These are phyloP conservation scores for Rhododendron henanense DNA, from an alignment of 148 eudicot genomes.

Conservation along the genomic window DNA sequence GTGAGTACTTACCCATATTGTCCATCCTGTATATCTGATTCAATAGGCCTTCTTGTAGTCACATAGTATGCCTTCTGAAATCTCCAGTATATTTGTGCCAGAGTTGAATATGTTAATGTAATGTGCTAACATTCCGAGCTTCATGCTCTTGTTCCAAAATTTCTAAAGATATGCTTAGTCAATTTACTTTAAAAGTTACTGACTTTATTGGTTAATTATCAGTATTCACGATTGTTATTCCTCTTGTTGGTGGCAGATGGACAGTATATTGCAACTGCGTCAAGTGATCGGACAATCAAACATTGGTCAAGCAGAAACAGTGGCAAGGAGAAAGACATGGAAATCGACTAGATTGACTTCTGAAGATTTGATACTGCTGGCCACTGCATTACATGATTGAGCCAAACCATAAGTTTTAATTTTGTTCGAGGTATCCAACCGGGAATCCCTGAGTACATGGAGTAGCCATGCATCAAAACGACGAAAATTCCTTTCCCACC, in stretches of 20 bases:
- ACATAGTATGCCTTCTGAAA: not conserved
- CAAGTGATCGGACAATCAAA: conserved; percentile 85
- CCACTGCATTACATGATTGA: not conserved
- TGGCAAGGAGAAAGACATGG: conserved; percentile 70
- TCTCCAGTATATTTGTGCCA: not conserved
- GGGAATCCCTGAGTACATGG: not conserved
- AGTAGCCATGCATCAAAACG: too few species aligned
- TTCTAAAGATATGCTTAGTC: too few species aligned
- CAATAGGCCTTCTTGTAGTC: not conserved
- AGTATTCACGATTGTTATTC: not conserved
- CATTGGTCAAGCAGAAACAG: conserved; percentile 58
- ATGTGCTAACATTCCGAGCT: not conserved
- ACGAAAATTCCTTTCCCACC: too few species aligned
- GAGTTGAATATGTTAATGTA: too few species aligned
- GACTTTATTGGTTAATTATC: not conserved
- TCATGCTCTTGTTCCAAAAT: not conserved
- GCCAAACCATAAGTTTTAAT: not conserved
- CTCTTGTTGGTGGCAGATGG: conserved; percentile 58
- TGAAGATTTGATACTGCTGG: not conserved
- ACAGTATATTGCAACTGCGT: conserved; percentile 65
- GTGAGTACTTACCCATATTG: not conserved
- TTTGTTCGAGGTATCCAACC: not conserved
- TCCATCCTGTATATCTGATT: not conserved
- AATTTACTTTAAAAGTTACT: too few species aligned
- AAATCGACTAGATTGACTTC: conserved; percentile 36